Percentiles rank a stretch among this genome's conserved stretches.
phyloP scores from a whole-genome alignment of 495 filamentous ascomycete species.

The Podospora pseudoanserina region DNA sequence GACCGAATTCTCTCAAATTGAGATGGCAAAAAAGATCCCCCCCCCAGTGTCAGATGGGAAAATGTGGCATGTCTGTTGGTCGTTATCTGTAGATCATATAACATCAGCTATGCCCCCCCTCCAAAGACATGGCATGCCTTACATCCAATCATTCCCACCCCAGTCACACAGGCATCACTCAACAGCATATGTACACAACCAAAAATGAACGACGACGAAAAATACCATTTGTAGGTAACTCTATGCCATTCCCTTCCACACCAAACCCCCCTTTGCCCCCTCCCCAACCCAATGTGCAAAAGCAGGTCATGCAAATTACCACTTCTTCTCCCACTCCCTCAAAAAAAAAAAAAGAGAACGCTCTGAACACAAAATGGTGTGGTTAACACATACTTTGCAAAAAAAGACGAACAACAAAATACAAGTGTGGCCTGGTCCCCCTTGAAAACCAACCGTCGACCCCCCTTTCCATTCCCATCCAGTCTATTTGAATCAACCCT shows the following conservation, averaged over 20 bases:
- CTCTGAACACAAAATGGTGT: background rate
- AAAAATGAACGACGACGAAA: background rate
- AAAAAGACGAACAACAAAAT: background rate
- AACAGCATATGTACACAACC: background rate
- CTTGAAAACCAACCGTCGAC: background rate
- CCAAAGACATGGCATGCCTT: background rate
- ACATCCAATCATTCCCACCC: background rate
- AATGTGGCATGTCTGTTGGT: background rate
- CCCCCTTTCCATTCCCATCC: background rate
- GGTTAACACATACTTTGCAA: background rate
- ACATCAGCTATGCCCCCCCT: background rate
- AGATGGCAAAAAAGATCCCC: background rate
- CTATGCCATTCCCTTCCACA: background rate
- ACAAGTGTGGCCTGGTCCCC: background rate
- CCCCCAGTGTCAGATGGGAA: background rate
- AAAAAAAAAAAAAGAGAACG: background rate
- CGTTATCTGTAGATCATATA: background rate
- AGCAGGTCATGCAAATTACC: background rate
- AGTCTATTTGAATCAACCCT: background rate
- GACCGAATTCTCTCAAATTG: background rate
- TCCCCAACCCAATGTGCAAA: background rate
- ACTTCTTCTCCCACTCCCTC: background rate
- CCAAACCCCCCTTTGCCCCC: too few species aligned
- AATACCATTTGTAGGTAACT: background rate
- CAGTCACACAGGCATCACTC: background rate